Percentiles rank a stretch among this genome's conserved stretches.
These are phyloP conservation scores for Hypoxylon sp. DNA, from an alignment of 2,329 filamentous ascomycete species.

Conservation along the genomic window DNA sequence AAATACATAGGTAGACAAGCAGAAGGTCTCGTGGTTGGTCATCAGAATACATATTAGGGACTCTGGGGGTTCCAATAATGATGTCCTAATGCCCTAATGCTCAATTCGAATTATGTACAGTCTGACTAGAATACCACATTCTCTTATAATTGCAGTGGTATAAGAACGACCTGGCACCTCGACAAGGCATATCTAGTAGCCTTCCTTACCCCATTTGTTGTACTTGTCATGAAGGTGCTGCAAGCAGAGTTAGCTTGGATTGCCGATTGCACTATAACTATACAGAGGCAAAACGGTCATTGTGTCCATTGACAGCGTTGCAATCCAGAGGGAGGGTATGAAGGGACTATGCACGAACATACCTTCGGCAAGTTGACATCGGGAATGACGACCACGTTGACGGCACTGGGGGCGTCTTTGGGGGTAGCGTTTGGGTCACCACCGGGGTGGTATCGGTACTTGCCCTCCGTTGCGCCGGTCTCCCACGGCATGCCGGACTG, in stretches of 20 bases:
- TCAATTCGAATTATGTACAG: slow-evolving; percentile 49
- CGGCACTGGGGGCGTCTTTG: slow-evolving; percentile 92
- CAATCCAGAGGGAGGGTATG: not conserved
- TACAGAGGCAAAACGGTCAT: not conserved
- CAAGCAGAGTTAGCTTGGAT: slow-evolving; percentile 30
- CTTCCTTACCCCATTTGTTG: slow-evolving; percentile 99
- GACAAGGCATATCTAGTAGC: slow-evolving; percentile 69
- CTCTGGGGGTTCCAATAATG: slow-evolving; percentile 10
- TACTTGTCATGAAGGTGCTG: slow-evolving; percentile 94
- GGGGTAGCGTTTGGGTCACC: slow-evolving; percentile 82
- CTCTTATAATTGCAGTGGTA: slow-evolving; percentile 33
- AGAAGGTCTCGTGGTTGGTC: not conserved
- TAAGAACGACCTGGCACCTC: slow-evolving; percentile 28
- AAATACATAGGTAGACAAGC: slow-evolving; percentile 2
- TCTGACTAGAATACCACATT: slow-evolving; percentile 34
- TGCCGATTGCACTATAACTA: slow-evolving; percentile 23
- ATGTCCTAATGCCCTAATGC: slow-evolving; percentile 21
- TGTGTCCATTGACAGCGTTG: not conserved
- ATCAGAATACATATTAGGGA: slow-evolving; percentile 12
- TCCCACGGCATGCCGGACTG: slow-evolving; percentile 93
- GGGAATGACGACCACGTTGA: slow-evolving; percentile 95
- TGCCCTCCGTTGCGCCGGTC: slow-evolving; percentile 73
- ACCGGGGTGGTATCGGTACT: slow-evolving; percentile 86
- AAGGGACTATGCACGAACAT: slow-evolving; percentile 52
- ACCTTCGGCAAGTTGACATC: slow-evolving; percentile 94